phyloP scores from a whole-genome alignment of 306 rosid species.

The Quercus glauca region DNA sequence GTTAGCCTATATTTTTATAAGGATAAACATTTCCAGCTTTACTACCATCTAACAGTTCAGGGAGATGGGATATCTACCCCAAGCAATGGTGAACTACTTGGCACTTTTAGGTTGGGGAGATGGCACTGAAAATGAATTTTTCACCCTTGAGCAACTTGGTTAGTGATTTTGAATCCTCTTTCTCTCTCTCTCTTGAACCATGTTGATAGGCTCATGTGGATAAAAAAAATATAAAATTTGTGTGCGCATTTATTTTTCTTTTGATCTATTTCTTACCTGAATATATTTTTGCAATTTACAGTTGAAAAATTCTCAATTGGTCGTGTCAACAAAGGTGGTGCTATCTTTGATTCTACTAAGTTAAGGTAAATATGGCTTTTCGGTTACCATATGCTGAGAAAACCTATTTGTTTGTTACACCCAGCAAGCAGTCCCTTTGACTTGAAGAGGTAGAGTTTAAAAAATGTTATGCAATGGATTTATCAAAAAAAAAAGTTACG shows the following conservation, averaged over 20 bases:
- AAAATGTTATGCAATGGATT: background rate
- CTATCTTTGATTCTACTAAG: slow-evolving; percentile 78
- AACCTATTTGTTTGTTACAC: background rate
- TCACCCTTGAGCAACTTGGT: slow-evolving; percentile 80
- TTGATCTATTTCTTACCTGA: slow-evolving; percentile 18
- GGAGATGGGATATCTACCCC: slow-evolving; percentile 97
- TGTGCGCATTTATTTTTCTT: background rate
- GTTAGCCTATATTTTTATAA: background rate
- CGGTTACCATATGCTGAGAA: slow-evolving; percentile 4
- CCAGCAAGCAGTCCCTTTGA: background rate
- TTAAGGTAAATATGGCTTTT: slow-evolving; percentile 48
- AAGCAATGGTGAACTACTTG: slow-evolving; percentile 92
- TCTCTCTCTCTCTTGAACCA: background rate
- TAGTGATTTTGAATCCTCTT: slow-evolving; percentile 23
- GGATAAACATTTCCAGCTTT: slow-evolving; percentile 17
- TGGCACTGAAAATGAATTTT: slow-evolving; percentile 94
- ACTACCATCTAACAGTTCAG: slow-evolving; percentile 52
- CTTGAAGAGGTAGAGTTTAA: background rate
- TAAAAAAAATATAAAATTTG: slow-evolving; percentile 2
- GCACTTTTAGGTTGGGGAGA: slow-evolving; percentile 99
- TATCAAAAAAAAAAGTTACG: background rate
- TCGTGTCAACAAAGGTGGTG: slow-evolving; percentile 92
- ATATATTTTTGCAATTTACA: slow-evolving; percentile 29
- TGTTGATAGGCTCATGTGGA: background rate
- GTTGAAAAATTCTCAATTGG: slow-evolving; percentile 86